Percentiles rank a stretch among this genome's conserved stretches.
phyloP scores from a whole-genome alignment of 495 filamentous ascomycete genomes.

The Aspergillus biplanus region DNA sequence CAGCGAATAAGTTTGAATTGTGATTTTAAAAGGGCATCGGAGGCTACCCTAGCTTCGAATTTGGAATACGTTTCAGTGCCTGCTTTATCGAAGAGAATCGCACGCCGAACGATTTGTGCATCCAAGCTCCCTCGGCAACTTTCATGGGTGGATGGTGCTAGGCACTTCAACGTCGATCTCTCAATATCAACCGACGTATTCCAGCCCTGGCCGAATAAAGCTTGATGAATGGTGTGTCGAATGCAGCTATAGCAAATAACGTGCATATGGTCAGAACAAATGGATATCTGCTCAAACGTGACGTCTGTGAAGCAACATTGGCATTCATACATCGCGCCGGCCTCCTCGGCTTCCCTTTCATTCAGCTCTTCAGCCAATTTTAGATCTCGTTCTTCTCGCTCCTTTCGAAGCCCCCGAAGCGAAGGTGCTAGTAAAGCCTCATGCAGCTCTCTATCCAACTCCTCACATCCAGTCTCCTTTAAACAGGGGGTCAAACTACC shows the following conservation, averaged over 20 bases:
- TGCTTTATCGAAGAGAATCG: slow-evolving; percentile 66
- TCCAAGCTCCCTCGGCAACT: slow-evolving; percentile 76
- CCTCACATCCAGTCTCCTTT: slow-evolving; percentile 71
- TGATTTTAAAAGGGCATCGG: slow-evolving; percentile 70
- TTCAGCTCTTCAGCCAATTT: slow-evolving; percentile 69
- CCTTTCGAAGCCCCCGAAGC: slow-evolving; percentile 52
- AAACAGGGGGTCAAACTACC: slow-evolving; percentile 59
- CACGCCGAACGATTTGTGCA: slow-evolving; percentile 66
- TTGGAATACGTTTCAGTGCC: slow-evolving; percentile 70
- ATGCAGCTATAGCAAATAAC: slow-evolving; percentile 88
- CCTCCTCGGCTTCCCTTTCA: slow-evolving; percentile 71
- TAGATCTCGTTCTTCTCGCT: slow-evolving; percentile 66
- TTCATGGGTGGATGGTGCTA: slow-evolving; percentile 67
- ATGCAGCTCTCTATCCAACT: slow-evolving; percentile 81
- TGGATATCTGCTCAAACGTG: slow-evolving; percentile 79
- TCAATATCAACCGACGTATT: slow-evolving; percentile 72
- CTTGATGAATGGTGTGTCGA: slow-evolving; percentile 74
- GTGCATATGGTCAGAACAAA: slow-evolving; percentile 73
- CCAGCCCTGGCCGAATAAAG: slow-evolving; percentile 93
- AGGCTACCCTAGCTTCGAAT: slow-evolving; percentile 76
- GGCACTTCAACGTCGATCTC: slow-evolving; percentile 74
- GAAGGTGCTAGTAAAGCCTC: slow-evolving; percentile 67
- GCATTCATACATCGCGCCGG: slow-evolving; percentile 79
- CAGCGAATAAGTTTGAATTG: slow-evolving; percentile 78
- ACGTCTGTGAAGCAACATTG: slow-evolving; percentile 83